Evolutionary conservation across 2,329 filamentous ascomycete species (phyloP).

Genomic region (Aspergillus pseudoterreus): DNA sequence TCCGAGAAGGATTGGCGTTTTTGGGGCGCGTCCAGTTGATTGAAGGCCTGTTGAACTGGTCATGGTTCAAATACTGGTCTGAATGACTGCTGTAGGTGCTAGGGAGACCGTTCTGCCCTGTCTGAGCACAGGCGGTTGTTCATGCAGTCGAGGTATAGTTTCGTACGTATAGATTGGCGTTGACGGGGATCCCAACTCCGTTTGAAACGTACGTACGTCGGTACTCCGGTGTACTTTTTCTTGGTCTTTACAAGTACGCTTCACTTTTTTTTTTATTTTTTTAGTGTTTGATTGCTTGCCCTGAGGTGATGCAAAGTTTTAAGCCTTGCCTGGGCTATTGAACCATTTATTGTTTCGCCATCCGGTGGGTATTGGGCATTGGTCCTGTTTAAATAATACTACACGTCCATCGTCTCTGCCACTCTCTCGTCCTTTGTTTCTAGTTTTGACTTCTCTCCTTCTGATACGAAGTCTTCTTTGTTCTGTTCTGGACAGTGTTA

Average conservation of each 20-base stretch:
- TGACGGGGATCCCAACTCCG: background rate
- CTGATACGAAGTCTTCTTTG: background rate
- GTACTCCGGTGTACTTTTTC: too few species aligned
- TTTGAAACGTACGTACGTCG: background rate
- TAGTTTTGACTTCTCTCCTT: too few species aligned
- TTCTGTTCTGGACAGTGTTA: background rate
- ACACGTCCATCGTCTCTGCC: background rate
- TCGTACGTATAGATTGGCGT: too few species aligned
- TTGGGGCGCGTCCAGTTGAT: background rate
- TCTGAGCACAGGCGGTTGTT: too few species aligned
- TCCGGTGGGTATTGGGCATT: background rate
- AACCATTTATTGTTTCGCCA: constrained; percentile 11
- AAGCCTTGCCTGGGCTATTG: constrained; percentile 18
- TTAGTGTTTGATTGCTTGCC: too few species aligned
- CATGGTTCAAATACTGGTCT: too few species aligned
- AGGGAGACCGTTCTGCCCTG: too few species aligned
- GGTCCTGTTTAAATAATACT: background rate
- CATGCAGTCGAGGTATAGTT: too few species aligned
- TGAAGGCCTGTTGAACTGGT: background rate
- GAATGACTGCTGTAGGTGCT: too few species aligned
- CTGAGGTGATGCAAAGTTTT: constrained; percentile 2
- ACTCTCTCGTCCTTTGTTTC: background rate
- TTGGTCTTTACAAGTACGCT: too few species aligned
- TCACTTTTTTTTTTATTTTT: background rate
- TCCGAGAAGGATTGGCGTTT: background rate